These are phyloP conservation scores for Debaryomyces prosopidis DNA, from an alignment of 805 yeast species.

Conservation along the genomic window DNA sequence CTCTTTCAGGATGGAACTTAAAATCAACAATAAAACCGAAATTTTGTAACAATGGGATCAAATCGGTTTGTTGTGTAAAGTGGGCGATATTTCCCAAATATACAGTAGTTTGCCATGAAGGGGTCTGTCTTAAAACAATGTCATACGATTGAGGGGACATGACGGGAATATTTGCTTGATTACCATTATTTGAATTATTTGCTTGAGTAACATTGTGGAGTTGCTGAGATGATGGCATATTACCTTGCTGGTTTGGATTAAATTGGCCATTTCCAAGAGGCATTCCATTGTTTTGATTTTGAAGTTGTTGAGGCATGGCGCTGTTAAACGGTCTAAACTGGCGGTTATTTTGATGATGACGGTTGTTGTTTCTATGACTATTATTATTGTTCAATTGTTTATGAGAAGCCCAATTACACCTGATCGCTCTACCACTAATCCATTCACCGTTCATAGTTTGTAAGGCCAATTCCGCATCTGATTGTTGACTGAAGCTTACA, in stretches of 20 bases:
- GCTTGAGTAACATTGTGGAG: slow-evolving; percentile 3
- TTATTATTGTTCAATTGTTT: slow-evolving; percentile 39
- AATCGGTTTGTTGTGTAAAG: slow-evolving; percentile 68
- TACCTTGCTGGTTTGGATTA: slow-evolving; percentile 6
- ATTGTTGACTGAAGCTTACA: slow-evolving; percentile 66
- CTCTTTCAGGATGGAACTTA: slow-evolving; percentile 76
- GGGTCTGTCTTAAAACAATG: slow-evolving; percentile 71
- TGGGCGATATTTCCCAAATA: slow-evolving; percentile 85
- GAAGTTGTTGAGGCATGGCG: slow-evolving; percentile 10
- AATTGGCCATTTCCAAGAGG: slow-evolving; percentile 7
- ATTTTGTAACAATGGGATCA: slow-evolving; percentile 70
- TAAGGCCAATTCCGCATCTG: slow-evolving; percentile 75
- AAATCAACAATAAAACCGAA: slow-evolving; percentile 84
- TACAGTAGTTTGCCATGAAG: slow-evolving; percentile 82
- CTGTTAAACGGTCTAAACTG: slow-evolving; percentile 16
- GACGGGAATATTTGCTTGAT: slow-evolving; percentile 22
- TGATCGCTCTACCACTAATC: slow-evolving; percentile 72
- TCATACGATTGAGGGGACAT: slow-evolving; percentile 64
- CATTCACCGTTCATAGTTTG: slow-evolving; percentile 71
- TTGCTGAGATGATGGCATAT: slow-evolving; percentile 1
- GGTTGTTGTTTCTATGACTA: slow-evolving; percentile 11
- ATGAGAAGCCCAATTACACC: slow-evolving; percentile 89
- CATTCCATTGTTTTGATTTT: slow-evolving; percentile 8
- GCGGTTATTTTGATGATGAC: slow-evolving; percentile 13
- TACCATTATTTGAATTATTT: slow-evolving; percentile 2